phyloP scores from a whole-genome alignment of 2,329 filamentous ascomycete genomes.

The Blastomyces percursus region DNA sequence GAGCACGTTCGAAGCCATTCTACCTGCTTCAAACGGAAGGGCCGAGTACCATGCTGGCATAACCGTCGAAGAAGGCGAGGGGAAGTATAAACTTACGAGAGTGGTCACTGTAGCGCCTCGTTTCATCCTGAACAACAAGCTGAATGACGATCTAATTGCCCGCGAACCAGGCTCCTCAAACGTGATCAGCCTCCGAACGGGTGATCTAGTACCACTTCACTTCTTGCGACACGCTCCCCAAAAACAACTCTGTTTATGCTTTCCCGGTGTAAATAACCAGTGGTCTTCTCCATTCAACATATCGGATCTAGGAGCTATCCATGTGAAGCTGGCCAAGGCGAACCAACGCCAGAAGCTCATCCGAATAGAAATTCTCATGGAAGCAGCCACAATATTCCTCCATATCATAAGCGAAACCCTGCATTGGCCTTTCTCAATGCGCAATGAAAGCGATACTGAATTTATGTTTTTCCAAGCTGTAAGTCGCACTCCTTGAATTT shows the following conservation, averaged over 20 bases:
- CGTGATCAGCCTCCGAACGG: slow-evolving; percentile 62
- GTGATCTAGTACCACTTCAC: slow-evolving; percentile 75
- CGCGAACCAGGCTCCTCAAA: slow-evolving; percentile 87
- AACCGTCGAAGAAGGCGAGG: slow-evolving; percentile 78
- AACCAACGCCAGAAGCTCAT: slow-evolving; percentile 83
- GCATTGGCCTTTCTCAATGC: slow-evolving; percentile 97
- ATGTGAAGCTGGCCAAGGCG: slow-evolving; percentile 85
- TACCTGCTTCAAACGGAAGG: slow-evolving; percentile 58
- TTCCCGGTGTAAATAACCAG: slow-evolving; percentile 86
- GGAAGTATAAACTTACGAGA: slow-evolving; percentile 97
- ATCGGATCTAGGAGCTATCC: slow-evolving; percentile 80
- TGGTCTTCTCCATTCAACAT: slow-evolving; percentile 99
- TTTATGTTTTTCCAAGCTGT: slow-evolving; percentile 91
- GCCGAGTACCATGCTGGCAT: slow-evolving; percentile 87
- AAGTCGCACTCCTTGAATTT: slow-evolving; percentile 10
- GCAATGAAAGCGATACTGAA: slow-evolving; percentile 93
- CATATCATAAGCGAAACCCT: slow-evolving; percentile 83
- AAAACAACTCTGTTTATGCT: slow-evolving; percentile 87
- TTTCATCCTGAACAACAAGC: slow-evolving; percentile 87
- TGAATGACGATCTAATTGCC: slow-evolving; percentile 77
- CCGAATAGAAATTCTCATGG: slow-evolving; percentile 79
- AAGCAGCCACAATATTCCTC: slow-evolving; percentile 85
- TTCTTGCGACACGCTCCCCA: slow-evolving; percentile 73
- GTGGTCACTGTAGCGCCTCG: slow-evolving; percentile 86
- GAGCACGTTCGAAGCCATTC: slow-evolving; percentile 75